Percentiles rank a stretch among this genome's conserved stretches.
Conservation (phyloP, 2,329 filamentous ascomycete genomes). For the Thermothelomyces thermophilus region DNA sequence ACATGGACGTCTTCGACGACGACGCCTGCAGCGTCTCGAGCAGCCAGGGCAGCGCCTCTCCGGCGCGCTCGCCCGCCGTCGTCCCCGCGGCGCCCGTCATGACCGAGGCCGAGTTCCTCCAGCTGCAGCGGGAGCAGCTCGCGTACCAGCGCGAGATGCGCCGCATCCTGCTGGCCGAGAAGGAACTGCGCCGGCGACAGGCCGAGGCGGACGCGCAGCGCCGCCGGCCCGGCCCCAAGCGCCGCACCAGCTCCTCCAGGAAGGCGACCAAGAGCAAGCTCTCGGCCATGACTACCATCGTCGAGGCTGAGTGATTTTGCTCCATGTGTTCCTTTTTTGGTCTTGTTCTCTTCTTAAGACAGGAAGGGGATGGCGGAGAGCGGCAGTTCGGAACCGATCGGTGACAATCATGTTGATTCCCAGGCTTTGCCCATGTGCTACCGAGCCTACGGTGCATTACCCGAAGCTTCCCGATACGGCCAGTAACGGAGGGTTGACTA, state of each 20-base stretch:
- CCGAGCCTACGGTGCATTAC: conserved; percentile 1
- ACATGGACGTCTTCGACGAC: conserved; percentile 46
- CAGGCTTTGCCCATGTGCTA: conserved; percentile 1
- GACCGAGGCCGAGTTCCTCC: conserved; percentile 43
- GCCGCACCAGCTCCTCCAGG: conserved; percentile 34
- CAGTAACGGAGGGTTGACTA: conserved; percentile 2
- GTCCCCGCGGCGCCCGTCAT: conserved; percentile 30
- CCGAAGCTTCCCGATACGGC: conserved; percentile 6
- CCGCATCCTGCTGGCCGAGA: conserved; percentile 45
- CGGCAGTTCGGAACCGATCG: conserved; percentile 8
- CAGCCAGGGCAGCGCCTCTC: conserved; percentile 41
- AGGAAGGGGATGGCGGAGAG: too few relatives aligned
- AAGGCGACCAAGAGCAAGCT: conserved; percentile 44
- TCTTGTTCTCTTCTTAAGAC: too few relatives aligned
- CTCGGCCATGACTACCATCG: conserved; percentile 48
- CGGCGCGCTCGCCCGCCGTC: conserved; percentile 23
- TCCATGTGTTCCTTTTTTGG: background rate
- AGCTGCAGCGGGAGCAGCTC: conserved; percentile 45
- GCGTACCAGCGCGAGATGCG: conserved; percentile 48
- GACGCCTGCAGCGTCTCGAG: conserved; percentile 43
- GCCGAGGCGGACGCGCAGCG: conserved; percentile 31
- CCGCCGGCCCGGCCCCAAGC: conserved; percentile 3
- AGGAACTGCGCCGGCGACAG: conserved; percentile 45
- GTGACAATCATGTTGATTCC: conserved; percentile 3
- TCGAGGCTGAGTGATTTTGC: conserved; percentile 40